Base-by-base conservation (phyloP, 2,329 filamentous ascomycete species). In the Penicillium decumbens region DNA sequence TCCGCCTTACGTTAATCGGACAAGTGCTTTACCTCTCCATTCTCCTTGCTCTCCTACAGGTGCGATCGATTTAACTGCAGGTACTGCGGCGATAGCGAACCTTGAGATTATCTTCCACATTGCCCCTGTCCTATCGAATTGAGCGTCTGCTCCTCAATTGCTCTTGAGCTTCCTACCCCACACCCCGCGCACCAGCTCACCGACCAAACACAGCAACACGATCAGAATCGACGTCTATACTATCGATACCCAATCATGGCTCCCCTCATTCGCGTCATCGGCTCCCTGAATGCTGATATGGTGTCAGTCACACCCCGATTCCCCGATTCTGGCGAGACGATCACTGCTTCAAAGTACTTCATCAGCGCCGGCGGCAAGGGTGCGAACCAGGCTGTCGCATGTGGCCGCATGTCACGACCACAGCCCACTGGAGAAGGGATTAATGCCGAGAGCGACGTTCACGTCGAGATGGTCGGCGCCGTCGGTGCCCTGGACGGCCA, bases 211-310 rank as follows among this genome's bases (percentile, higher is more conserved):
- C 33, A 18, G 9, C 15, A 18, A 32, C 30, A 15, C 15, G 3
- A 37, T 20, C 18, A 20, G 15, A 10, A 37, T 9, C 33, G 20
- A 20, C 33, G 18, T 8, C 10, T 29, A 4, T 12, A 29, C 28
- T 29, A 13, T 10, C 10, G 10, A 13, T 29, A 10, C 4, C 10
- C 37, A 47, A 59, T 24, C 35, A 75, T 75, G 72, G 57, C 68
- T 18, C 69, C 76, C 24, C 65, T 74, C 42, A 93, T 97, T 68
- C 85, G 87, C 55, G 81, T 96, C 55, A 84, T 97, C 59, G 92
- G 92, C 61, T 97, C 92, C 29, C 83, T 98, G 53, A 97, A 97
- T 74, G 88, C 89, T 67, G 92, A 98, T 75, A 84, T 97, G 56
- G 88, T 95, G 55, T 91, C 89, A 35, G 84, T 89, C 62, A 93